Evolutionary conservation across 2,329 filamentous ascomycete genomes (phyloP), one percentile per base, ranked within the genome.

Genomic region (Aspergillaceae sp.): DNA sequence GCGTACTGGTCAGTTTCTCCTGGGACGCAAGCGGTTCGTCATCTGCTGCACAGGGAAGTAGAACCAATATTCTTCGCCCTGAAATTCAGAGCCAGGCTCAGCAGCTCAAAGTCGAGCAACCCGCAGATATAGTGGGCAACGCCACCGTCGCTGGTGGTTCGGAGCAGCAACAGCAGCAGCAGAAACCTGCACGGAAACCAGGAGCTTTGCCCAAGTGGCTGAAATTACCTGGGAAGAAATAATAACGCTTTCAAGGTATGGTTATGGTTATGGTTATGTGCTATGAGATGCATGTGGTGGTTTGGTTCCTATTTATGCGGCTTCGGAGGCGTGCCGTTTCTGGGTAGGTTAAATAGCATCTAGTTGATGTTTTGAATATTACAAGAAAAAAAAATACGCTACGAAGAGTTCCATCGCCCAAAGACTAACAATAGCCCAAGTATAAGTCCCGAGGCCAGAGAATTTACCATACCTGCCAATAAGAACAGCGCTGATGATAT

Each of bases 141-240:
- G 68, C 73, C 2, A 58, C 65, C 11, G 58, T 56, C 1, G 64
- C 67, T 29, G 63, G 62, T 2, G 54, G 57, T 29, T 45, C 51
- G 9, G 48, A 56, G 7, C 46, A 49, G 26, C 42, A 32, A 7
- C 59, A 60, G 27, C 19, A 19, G 19, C 55, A 61, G 43, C 56
- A 56, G 43, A 68, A 68, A 49, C 42, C 63, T 26, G 44, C 49
- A 29, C 60, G 57, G 35, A 69, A 70, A 48, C 57, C 54, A 29
- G 66, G 64, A 19, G 60, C 57, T 26, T 52, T 82, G 55, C 84
- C 84, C 19, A 88, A 86, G 63, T 87, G 86, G 78, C 66, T 90
- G 36, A 86, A 85, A 64, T 67, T 84, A 46, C 74, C 81, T 29
- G 80, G 79, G 5, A 89, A 86, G 76, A 89, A 87, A 70, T 86